Conservation (phyloP, 768 basidiomycete genomes). For the Mycena rosella region DNA sequence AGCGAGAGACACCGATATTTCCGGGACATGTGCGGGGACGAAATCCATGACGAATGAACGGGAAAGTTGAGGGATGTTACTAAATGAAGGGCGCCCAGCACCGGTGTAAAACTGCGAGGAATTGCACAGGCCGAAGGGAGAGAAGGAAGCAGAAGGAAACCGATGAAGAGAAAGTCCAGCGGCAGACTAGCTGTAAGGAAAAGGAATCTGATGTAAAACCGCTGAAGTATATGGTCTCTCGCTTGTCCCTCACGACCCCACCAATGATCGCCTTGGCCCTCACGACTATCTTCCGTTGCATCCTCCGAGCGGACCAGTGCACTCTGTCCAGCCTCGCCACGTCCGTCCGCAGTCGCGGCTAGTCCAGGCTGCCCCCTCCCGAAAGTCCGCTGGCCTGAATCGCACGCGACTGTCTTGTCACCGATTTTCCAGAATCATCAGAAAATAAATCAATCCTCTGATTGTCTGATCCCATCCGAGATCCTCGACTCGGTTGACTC, state of each 20-base stretch:
- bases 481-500: too few relatives aligned
- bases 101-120: conserved; percentile 48
- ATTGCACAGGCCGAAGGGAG: conserved; percentile 44
- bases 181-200: conserved; percentile 40
- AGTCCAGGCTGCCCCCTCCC: neutral
- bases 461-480: conserved; percentile 3
- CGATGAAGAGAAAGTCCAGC: conserved; percentile 43
- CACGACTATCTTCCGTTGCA: conserved; percentile 2
- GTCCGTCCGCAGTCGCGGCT: neutral
- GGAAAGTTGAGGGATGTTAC: conserved; percentile 37
- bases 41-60: conserved; percentile 54
- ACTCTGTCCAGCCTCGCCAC: neutral
- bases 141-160: conserved; percentile 48
- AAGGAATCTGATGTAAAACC: conserved; percentile 10
- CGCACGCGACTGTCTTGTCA: neutral
- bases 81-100: conserved; percentile 63
- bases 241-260: too few relatives aligned
- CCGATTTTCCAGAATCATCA: conserved; percentile 4
- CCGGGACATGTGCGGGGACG: conserved; percentile 63
- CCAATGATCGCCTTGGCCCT: conserved; percentile 27
- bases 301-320: neutral
- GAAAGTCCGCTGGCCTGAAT: too few relatives aligned
- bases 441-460: neutral
- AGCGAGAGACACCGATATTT: conserved; percentile 78
- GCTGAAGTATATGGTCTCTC: too few relatives aligned